phyloP scores from a whole-genome alignment of 2,329 filamentous ascomycete species.

The Plectosphaerella plurivora region DNA sequence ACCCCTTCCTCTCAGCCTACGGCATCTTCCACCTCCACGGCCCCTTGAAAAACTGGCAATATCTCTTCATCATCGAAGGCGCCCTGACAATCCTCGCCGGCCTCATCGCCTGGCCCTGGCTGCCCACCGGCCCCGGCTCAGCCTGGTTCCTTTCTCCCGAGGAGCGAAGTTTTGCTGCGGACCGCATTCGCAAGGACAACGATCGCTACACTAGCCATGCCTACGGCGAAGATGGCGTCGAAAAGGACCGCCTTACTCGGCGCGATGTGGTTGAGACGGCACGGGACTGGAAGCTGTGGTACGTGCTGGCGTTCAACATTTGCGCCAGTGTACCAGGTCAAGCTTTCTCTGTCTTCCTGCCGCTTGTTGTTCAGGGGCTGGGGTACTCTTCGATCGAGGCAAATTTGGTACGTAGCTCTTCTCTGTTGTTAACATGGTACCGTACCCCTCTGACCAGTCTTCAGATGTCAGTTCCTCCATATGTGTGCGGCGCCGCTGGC shows the following conservation, averaged over 20 bases:
- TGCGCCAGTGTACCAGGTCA: conserved; percentile 23
- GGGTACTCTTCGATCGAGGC: conserved; percentile 18
- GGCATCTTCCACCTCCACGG: conserved; percentile 33
- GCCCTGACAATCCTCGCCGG: conserved; percentile 30
- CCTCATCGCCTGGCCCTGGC: conserved; percentile 29
- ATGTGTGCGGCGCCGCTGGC: conserved; percentile 21
- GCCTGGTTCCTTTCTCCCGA: conserved; percentile 31
- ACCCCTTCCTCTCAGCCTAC: conserved; percentile 19
- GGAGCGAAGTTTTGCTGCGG: conserved; percentile 29
- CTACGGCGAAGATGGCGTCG: conserved; percentile 9
- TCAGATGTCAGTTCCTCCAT: conserved; percentile 26
- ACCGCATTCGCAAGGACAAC: conserved; percentile 28
- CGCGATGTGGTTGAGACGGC: conserved; percentile 25
- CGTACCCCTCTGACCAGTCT: neutral
- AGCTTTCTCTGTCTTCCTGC: conserved; percentile 27
- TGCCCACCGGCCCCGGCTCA: conserved; percentile 29
- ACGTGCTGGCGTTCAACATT: conserved; percentile 24
- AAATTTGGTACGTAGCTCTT: conserved; percentile 16
- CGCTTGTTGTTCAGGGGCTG: conserved; percentile 25
- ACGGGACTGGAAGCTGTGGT: conserved; percentile 31
- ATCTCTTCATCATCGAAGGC: conserved; percentile 41
- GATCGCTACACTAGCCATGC: conserved; percentile 23
- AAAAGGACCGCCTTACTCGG: conserved; percentile 17
- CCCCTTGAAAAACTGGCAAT: conserved; percentile 31
- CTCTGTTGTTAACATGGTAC: neutral